Conservation (phyloP, 805 yeast species). For the Starmerella bombicola region DNA sequence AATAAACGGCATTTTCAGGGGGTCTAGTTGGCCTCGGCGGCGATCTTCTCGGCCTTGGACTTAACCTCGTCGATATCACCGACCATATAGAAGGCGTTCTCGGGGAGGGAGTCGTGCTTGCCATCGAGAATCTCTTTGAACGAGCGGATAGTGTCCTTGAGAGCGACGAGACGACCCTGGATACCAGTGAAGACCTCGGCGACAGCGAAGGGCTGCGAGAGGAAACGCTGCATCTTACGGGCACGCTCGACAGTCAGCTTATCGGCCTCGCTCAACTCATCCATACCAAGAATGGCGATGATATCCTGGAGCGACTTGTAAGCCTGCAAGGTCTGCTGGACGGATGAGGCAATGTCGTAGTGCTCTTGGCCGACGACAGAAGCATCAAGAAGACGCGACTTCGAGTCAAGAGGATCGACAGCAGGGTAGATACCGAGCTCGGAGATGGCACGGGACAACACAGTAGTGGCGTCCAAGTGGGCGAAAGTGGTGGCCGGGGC, state of each 20-base stretch:
- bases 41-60: slow-evolving; percentile 98
- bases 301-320: slow-evolving; percentile 99
- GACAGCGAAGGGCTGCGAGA: slow-evolving; percentile 98
- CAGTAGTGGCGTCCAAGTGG: slow-evolving; percentile 99
- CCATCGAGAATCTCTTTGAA: slow-evolving; percentile 97
- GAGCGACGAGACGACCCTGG: slow-evolving; percentile 92
- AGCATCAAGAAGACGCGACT: slow-evolving; percentile 95
- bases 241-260: slow-evolving; percentile 99
- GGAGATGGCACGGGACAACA: slow-evolving; percentile 98
- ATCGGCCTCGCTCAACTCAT: slow-evolving; percentile 97
- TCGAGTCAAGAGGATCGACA: slow-evolving; percentile 99
- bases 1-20: no score
- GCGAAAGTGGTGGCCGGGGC: slow-evolving; percentile 99
- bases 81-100: slow-evolving; percentile 99
- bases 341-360: slow-evolving; percentile 86
- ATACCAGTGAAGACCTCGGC: slow-evolving; percentile 99
- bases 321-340: slow-evolving; percentile 98
- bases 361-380: slow-evolving; percentile 98
- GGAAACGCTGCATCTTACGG: slow-evolving; percentile 99
- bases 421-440: slow-evolving; percentile 99
- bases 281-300: slow-evolving; percentile 99
- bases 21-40: slow-evolving; percentile 47
- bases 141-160: slow-evolving; percentile 86
- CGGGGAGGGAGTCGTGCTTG: slow-evolving; percentile 98
- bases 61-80: slow-evolving; percentile 98